Base-by-base conservation (phyloP, 192 early-diverging fungal genomes). In the Podila minutissima region DNA sequence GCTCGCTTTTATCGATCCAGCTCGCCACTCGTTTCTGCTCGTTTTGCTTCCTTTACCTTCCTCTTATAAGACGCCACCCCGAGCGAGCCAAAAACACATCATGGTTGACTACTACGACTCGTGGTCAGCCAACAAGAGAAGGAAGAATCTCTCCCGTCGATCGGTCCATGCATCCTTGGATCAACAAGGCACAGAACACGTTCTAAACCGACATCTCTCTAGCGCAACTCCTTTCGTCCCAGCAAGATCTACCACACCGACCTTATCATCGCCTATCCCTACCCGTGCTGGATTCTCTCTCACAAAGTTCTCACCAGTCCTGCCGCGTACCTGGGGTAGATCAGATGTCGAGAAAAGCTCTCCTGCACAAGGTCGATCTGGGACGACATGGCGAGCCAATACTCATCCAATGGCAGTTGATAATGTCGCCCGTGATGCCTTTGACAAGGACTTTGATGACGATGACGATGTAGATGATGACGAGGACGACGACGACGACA, bases 81-180 rank as follows among this genome's bases (percentile, higher is more conserved):
- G 11, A 24, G 53, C n/a, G n/a, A n/a, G n/a, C n/a, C n/a, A n/a
- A n/a, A n/a, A n/a, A n/a, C 53, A 55, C 22, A 38, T 15, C 12
- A 79, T 79, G 76, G 15, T 70, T 2, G 70, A 72, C 35, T 79
- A 79, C 33, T 79, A 79, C 37, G 76, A 79, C 26, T 51, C 70
- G 24, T 79, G 76, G 76, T 79, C 76, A n/a, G 76, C 70, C 24
- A 72, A 55, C 32, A 79, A 72, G 53, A 72, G 53, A 37, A 72
- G 64, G 63, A 72, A 59, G 61, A 64, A 58, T 68, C 38, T 41
- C 28, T 24, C 38, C 50, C 74, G 74, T 22, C 29, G 28, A 60
- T 59, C 51, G 29, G 11, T 61, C 1, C n/a, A 29, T 26, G 19
- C 17, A 32, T 67, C 64, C 69, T 71, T 58, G 64, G 59, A 50